A percentile compares a stretch with the other conserved stretches of the same genome.
These are phyloP conservation scores for Ceratobasidium theobromae DNA, from an alignment of 1,284 basidiomycete genomes.

Conservation along the genomic window DNA sequence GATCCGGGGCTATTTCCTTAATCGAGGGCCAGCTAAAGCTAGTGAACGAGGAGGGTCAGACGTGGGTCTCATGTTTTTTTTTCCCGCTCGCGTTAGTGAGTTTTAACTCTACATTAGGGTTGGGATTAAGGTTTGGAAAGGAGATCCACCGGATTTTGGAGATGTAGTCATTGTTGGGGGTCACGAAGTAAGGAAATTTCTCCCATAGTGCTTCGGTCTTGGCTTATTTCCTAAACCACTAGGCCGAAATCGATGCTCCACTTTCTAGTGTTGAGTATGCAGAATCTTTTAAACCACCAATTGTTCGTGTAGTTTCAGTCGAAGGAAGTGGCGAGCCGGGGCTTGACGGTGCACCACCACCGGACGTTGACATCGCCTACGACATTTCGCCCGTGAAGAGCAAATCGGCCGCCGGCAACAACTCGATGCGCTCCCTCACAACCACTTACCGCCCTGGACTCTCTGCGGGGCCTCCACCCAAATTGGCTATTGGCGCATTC, in stretches of 20 bases:
- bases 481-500: background rate
- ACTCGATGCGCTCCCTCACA: background rate
- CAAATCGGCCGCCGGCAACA: slow-evolving; percentile 47
- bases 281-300: slow-evolving; percentile 17
- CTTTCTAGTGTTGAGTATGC: slow-evolving; percentile 25
- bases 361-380: slow-evolving; percentile 6
- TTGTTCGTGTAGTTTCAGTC: slow-evolving; percentile 18
- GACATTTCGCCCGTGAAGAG: slow-evolving; percentile 42
- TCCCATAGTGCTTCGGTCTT: slow-evolving; percentile 14
- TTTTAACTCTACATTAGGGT: slow-evolving; percentile 45
- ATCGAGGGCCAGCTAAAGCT: slow-evolving; percentile 56
- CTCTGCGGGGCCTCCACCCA: background rate
- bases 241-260: slow-evolving; percentile 30
- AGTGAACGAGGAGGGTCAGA: slow-evolving; percentile 66
- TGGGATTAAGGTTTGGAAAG: slow-evolving; percentile 63
- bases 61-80: slow-evolving; percentile 48
- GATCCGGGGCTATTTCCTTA: slow-evolving; percentile 64
- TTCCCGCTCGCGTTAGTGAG: background rate
- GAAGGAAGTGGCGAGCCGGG: background rate
- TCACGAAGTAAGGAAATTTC: slow-evolving; percentile 31
- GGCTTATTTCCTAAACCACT: slow-evolving; percentile 1
- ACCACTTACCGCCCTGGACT: too few relatives aligned
- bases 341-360: background rate
- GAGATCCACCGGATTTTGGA: slow-evolving; percentile 49
- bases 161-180: slow-evolving; percentile 38